These are phyloP conservation scores for Atkinsonella texensis DNA, from an alignment of 2,329 filamentous ascomycete genomes.

Conservation along the genomic window DNA sequence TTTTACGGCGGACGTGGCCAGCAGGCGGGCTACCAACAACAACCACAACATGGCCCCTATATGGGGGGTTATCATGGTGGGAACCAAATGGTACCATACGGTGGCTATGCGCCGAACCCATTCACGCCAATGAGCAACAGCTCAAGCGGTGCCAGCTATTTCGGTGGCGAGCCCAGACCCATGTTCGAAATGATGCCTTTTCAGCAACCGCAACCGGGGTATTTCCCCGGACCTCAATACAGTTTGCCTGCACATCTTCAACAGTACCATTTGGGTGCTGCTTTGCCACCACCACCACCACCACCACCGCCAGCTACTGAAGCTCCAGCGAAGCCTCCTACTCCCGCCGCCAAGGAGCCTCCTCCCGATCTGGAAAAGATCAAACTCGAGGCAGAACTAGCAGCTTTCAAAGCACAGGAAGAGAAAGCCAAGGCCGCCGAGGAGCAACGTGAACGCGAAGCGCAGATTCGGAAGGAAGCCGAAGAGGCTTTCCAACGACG, in stretches of 20 bases:
- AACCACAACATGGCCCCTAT: constrained; percentile 35
- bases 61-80: constrained; percentile 24
- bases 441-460: constrained; percentile 31
- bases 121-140: constrained; percentile 30
- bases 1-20: constrained; percentile 18
- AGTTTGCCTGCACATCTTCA: constrained; percentile 17
- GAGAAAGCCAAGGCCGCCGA: constrained; percentile 33
- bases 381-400: constrained; percentile 47
- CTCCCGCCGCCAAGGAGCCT: constrained; percentile 29
- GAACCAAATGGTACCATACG: constrained; percentile 37
- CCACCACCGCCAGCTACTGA: constrained; percentile 28
- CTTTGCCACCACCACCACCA: not conserved
- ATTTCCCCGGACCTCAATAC: constrained; percentile 8
- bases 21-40: constrained; percentile 29
- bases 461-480: constrained; percentile 32
- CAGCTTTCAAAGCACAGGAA: constrained; percentile 33
- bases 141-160: constrained; percentile 28
- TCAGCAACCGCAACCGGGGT: constrained; percentile 18
- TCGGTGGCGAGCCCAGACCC: constrained; percentile 23
- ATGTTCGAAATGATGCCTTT: constrained; percentile 42
- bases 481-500: constrained; percentile 30
- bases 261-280: constrained; percentile 26
- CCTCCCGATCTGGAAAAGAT: constrained; percentile 44
- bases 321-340: constrained; percentile 16
- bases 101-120: constrained; percentile 26